phyloP scores from a whole-genome alignment of 2,329 filamentous ascomycete species.

The Kalmusia sp. region DNA sequence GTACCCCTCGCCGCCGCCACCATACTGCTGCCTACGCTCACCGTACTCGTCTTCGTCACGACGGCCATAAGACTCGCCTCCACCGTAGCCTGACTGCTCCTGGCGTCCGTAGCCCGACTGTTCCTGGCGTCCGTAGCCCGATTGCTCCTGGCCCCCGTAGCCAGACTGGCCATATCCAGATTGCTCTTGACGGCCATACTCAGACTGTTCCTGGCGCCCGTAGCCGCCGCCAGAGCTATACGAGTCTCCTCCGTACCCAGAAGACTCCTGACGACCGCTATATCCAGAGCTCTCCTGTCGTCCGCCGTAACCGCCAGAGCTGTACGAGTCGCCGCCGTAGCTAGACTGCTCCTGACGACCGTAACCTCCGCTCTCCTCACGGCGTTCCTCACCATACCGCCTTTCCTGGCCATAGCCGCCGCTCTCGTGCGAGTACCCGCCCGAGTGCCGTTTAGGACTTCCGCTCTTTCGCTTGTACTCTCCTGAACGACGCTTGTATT shows the following conservation, averaged over 20 bases:
- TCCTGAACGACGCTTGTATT: constrained; percentile 30
- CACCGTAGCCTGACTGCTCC: constrained; percentile 18
- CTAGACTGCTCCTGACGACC: constrained; percentile 10
- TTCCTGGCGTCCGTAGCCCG: constrained; percentile 16
- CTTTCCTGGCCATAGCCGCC: constrained; percentile 31
- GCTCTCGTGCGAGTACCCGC: constrained; percentile 19
- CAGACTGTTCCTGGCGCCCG: background rate
- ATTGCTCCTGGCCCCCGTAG: constrained; percentile 18
- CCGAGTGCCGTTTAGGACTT: constrained; percentile 30
- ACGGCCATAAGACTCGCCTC: constrained; percentile 6
- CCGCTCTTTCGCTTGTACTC: constrained; percentile 28
- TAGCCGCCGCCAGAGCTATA: constrained; percentile 15
- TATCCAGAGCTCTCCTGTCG: constrained; percentile 8
- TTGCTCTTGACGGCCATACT: constrained; percentile 12
- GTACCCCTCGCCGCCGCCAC: constrained; percentile 24
- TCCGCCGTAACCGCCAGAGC: constrained; percentile 11
- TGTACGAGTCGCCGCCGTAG: constrained; percentile 18
- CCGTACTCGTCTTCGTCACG: constrained; percentile 23
- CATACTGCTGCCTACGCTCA: constrained; percentile 20
- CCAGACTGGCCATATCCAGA: constrained; percentile 15
- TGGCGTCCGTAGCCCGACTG: constrained; percentile 17
- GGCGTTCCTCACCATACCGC: constrained; percentile 28
- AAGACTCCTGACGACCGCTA: constrained; percentile 13
- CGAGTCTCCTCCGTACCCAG: constrained; percentile 20
- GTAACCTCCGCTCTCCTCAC: constrained; percentile 8